Evolutionary conservation across 148 eudicot genomes (phyloP).

Genomic region (Bassia scoparia): DNA sequence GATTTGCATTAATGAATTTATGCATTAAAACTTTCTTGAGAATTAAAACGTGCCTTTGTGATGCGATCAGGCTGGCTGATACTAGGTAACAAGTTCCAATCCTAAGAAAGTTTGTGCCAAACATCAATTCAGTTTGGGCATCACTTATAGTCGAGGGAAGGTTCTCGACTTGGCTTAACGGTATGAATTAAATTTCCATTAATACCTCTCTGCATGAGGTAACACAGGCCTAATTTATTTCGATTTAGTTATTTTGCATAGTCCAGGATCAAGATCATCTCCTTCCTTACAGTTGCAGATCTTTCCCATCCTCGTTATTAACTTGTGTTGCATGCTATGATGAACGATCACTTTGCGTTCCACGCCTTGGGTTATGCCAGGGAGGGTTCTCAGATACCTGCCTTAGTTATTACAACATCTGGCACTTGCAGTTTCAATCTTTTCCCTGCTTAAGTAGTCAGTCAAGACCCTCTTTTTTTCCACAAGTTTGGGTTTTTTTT

Average conservation of each 20-base stretch:
- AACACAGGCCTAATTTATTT: conserved; percentile 39
- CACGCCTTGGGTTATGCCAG: conserved; percentile 93
- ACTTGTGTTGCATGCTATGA: conserved; percentile 84
- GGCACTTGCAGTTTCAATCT: conserved; percentile 99
- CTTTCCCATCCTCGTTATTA: conserved; percentile 64
- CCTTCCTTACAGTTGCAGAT: conserved; percentile 92
- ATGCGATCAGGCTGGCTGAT: conserved; percentile 37
- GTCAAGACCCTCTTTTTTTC: conserved; percentile 5
- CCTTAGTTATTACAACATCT: conserved; percentile 87
- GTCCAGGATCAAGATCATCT: conserved; percentile 98
- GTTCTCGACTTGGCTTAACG: conserved; percentile 92
- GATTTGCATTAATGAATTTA: neutral
- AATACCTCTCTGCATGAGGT: conserved; percentile 7
- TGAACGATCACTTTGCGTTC: conserved; percentile 91
- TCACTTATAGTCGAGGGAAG: conserved; percentile 88
- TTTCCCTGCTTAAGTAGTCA: conserved; percentile 75
- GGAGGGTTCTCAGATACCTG: conserved; percentile 83
- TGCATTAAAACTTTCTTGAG: conserved; percentile 9
- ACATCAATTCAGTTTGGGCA: conserved; percentile 93
- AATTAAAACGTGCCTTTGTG: conserved; percentile 24
- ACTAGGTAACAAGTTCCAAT: conserved; percentile 26
- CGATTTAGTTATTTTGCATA: conserved; percentile 81
- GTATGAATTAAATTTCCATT: conserved; percentile 38
- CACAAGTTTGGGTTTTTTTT: neutral
- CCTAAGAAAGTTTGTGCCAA: conserved; percentile 47